Percentiles rank a stretch among this genome's conserved stretches.
phyloP scores from a whole-genome alignment of 305 asterid species.

The Rubia peregrina region DNA sequence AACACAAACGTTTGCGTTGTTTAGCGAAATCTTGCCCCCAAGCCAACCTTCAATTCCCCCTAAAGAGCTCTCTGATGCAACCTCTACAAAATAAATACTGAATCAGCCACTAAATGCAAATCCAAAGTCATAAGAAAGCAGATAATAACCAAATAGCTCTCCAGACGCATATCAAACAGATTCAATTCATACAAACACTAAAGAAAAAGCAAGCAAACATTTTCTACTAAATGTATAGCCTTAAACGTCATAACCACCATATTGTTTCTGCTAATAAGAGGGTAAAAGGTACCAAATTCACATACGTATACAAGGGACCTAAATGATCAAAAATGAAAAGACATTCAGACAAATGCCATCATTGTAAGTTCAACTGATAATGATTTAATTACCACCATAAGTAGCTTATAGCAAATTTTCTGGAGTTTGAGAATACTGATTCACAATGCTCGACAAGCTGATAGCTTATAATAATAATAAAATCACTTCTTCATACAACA shows the following conservation, averaged over 20 bases:
- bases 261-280: not conserved
- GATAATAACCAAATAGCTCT: not conserved
- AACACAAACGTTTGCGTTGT: conserved; percentile 35
- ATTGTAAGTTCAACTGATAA: not conserved
- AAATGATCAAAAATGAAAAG: not conserved
- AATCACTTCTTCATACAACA: not conserved
- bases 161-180: conserved; percentile 1
- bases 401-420: not conserved
- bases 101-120: conserved; percentile 1
- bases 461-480: not conserved
- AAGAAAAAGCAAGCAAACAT: not conserved
- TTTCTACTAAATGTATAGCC: not conserved
- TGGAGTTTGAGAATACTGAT: not conserved
- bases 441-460: not conserved
- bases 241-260: not conserved
- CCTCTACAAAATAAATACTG: conserved; percentile 39
- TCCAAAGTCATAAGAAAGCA: not conserved
- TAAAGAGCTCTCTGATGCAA: conserved; percentile 46
- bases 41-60: conserved; percentile 52
- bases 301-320: not conserved
- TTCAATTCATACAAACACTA: not conserved
- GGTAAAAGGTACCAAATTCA: not conserved
- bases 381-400: not conserved
- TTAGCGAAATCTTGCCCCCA: conserved; percentile 30
- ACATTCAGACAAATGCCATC: not conserved